phyloP scores from a whole-genome alignment of 1,284 basidiomycete species.

The Meripilus lineatus region DNA sequence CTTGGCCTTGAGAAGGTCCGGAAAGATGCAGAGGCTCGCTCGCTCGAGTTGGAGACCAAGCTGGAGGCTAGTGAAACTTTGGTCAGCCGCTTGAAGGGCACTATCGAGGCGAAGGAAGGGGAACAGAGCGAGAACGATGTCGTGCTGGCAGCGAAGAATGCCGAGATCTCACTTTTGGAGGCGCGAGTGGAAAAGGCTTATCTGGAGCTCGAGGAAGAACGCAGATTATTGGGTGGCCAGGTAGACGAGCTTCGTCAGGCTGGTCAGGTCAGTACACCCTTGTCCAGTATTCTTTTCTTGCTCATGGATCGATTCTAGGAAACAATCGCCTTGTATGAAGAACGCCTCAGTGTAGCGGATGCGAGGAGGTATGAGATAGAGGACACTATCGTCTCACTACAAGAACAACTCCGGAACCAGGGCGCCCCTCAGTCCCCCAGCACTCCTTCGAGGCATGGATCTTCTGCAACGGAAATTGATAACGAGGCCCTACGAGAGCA shows the following conservation, averaged over 20 bases:
- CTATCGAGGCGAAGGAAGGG: slow-evolving; percentile 48
- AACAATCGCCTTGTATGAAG: slow-evolving; percentile 91
- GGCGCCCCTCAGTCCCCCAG: slow-evolving; percentile 34
- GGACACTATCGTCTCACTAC: slow-evolving; percentile 57
- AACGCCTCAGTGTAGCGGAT: slow-evolving; percentile 70
- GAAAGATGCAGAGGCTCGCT: slow-evolving; percentile 39
- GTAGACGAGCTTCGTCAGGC: slow-evolving; percentile 80
- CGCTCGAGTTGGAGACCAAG: slow-evolving; percentile 43
- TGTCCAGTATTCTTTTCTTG: slow-evolving; percentile 10
- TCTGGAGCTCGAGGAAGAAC: slow-evolving; percentile 58
- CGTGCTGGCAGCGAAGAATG: slow-evolving; percentile 47
- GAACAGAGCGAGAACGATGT: slow-evolving; percentile 47
- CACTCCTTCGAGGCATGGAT: slow-evolving; percentile 35
- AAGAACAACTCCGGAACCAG: slow-evolving; percentile 47
- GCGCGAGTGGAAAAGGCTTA: slow-evolving; percentile 43
- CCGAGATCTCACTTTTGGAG: slow-evolving; percentile 50
- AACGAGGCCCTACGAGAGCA: slow-evolving; percentile 90
- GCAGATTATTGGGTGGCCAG: slow-evolving; percentile 59
- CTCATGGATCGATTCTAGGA: slow-evolving; percentile 48
- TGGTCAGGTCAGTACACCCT: slow-evolving; percentile 59
- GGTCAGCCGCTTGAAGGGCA: slow-evolving; percentile 44
- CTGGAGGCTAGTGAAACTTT: slow-evolving; percentile 43
- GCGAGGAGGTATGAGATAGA: slow-evolving; percentile 76
- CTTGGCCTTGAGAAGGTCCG: slow-evolving; percentile 42
- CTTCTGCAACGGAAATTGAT: slow-evolving; percentile 81